Base-by-base conservation (phyloP, 78 protist genomes). In the slime mould (Dictyostelium discoideum) region DNA sequence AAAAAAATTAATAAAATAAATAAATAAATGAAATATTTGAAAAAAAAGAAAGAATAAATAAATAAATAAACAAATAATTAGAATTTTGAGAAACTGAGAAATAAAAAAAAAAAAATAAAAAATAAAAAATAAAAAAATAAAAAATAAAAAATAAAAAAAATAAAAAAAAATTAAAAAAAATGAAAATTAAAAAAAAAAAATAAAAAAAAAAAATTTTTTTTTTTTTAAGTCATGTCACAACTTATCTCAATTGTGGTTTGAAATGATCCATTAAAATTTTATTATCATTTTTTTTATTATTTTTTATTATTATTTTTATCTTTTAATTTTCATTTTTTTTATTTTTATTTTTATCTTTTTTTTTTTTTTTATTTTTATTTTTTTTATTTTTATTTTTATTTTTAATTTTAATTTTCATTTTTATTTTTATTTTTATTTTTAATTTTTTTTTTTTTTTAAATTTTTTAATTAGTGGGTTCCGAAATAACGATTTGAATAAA, bases 401-500 rank as follows among this genome's bases (percentile, higher is more conserved):
- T 10, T n/a, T n/a, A n/a, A n/a, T n/a, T 50, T 50, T 50, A 10
- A 3, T 54, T 16, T 54, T n/a, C n/a, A n/a, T n/a, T 54, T 54
- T 54, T 11, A 50, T 50, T 50, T 50, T 54, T 10, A 54, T 54
- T 54, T 54, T 54, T 16, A 54, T 54, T 54, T 54, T 54, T 54
- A n/a, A 18, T 1, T 60, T 60, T 69, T 6, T 69, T 26, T 29
- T 29, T 44, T 44, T 39, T 22, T 69, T 39, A n/a, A n/a, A n/a
- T n/a, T n/a, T n/a, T n/a, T n/a, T n/a, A n/a, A n/a, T 67, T 44
- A 24, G 24, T 54, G 37, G 8, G 82, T 90, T n/a, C 97, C 97
- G 67, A 96, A 96, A 39, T 92, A 96, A 24, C 97, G 18, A 54
- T 96, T 92, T 10, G 94, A 72, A 29, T 86, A 92, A 44, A 84